Conservation (phyloP, 805 yeast genomes). For the Hanseniaspora osmophila region DNA sequence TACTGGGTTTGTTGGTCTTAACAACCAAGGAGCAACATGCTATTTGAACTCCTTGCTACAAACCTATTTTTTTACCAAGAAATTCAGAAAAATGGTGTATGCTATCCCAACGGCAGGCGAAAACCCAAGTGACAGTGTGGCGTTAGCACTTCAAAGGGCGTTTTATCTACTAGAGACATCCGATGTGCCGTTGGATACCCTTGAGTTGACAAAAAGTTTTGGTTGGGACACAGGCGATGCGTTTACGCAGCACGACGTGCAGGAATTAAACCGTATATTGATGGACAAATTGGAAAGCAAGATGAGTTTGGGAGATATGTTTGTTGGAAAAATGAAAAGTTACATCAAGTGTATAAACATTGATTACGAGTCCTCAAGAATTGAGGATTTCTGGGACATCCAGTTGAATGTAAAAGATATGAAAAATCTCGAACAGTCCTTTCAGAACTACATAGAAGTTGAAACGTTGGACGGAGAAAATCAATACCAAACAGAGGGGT, state of each 20-base stretch:
- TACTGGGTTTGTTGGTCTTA: conserved; percentile 86
- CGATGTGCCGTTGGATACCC: conserved; percentile 63
- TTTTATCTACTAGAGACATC: conserved; percentile 72
- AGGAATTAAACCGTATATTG: conserved; percentile 83
- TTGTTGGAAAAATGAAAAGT: conserved; percentile 95
- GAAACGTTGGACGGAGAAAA: conserved; percentile 90
- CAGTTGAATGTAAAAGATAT: conserved; percentile 86
- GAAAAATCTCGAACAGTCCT: conserved; percentile 56
- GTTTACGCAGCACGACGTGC: conserved; percentile 95
- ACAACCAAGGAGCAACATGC: conserved; percentile 97
- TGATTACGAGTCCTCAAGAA: conserved; percentile 80
- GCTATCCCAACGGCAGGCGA: conserved; percentile 70
- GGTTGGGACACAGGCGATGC: conserved; percentile 97
- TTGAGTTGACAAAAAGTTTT: conserved; percentile 77
- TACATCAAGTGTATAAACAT: conserved; percentile 86
- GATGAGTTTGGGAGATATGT: conserved; percentile 71
- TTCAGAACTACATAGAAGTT: conserved; percentile 72
- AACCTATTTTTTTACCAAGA: conserved; percentile 73
- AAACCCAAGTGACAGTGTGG: conserved; percentile 43
- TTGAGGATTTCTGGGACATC: conserved; percentile 96
- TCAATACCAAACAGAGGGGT: conserved; percentile 82
- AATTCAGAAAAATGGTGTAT: conserved; percentile 74
- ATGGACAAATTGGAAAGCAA: conserved; percentile 87
- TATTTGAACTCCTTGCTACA: conserved; percentile 86
- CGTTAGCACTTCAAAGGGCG: conserved; percentile 74